A percentile compares a stretch with the other conserved stretches of the same genome.
These are phyloP conservation scores for Mycena citricolor DNA, from an alignment of 1,284 basidiomycete genomes.

Conservation along the genomic window DNA sequence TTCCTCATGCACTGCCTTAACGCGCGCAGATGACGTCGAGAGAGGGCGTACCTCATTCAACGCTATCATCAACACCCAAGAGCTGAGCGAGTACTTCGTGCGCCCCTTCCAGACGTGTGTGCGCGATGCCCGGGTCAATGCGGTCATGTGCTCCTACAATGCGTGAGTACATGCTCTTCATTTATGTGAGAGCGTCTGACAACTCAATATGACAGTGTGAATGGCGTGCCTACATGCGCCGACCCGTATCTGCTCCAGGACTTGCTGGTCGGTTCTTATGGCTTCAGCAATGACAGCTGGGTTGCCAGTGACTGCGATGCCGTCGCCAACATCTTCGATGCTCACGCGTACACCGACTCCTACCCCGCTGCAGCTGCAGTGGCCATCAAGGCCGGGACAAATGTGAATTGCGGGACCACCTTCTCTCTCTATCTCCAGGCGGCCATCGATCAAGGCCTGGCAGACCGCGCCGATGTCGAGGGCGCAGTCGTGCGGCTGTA, in stretches of 20 bases:
- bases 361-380: constrained; percentile 47
- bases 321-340: constrained; percentile 45
- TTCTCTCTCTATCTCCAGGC: constrained; percentile 45
- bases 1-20: too few species aligned
- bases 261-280: constrained; percentile 50
- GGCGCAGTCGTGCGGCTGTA: constrained; percentile 46
- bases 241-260: constrained; percentile 50
- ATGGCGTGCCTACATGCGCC: constrained; percentile 55
- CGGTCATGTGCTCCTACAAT: constrained; percentile 63
- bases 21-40: constrained; percentile 59
- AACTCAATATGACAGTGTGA: constrained; percentile 59
- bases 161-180: too few species aligned
- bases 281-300: constrained; percentile 50
- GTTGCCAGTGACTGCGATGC: constrained; percentile 46
- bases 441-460: constrained; percentile 48
- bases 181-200: too few species aligned
- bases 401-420: constrained; percentile 53
- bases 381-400: constrained; percentile 53
- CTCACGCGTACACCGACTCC: constrained; percentile 47
- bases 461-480: constrained; percentile 45
- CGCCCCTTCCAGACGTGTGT: constrained; percentile 56
- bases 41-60: constrained; percentile 51
- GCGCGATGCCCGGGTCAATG: constrained; percentile 54
- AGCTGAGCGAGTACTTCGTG: constrained; percentile 54
- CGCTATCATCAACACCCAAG: constrained; percentile 50